phyloP scores from a whole-genome alignment of 2,329 filamentous ascomycete species.

The Calonectria naviculata region DNA sequence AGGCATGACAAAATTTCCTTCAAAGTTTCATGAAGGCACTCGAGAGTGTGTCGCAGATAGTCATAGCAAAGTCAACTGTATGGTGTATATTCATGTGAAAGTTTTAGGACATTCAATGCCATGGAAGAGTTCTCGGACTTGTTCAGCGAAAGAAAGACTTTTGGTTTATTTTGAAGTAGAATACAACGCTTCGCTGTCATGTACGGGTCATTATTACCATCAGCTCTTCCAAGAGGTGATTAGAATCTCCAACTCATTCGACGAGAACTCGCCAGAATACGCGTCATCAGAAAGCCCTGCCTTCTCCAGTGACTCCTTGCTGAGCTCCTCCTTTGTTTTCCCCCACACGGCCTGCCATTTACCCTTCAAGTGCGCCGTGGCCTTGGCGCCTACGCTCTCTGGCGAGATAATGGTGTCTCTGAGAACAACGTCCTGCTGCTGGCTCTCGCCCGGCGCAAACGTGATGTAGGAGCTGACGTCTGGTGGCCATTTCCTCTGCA shows the following conservation, averaged over 20 bases:
- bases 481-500: slow-evolving; percentile 55
- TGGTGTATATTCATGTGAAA: not conserved
- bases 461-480: slow-evolving; percentile 50
- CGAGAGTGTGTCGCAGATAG: too few species aligned
- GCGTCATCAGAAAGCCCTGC: slow-evolving; percentile 29
- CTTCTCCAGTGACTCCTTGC: slow-evolving; percentile 31
- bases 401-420: slow-evolving; percentile 49
- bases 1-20: too few species aligned
- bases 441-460: slow-evolving; percentile 50
- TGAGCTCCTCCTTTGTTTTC: slow-evolving; percentile 36
- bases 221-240: slow-evolving; percentile 12
- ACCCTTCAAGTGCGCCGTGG: slow-evolving; percentile 49
- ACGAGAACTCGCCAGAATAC: slow-evolving; percentile 34
- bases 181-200: not conserved
- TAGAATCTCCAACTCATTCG: slow-evolving; percentile 32
- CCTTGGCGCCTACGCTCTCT: slow-evolving; percentile 45
- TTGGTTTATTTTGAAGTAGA: not conserved
- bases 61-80: not conserved
- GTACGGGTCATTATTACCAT: not conserved
- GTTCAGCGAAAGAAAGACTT: not conserved
- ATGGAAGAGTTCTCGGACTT: not conserved
- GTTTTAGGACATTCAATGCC: not conserved
- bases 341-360: slow-evolving; percentile 49
- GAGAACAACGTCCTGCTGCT: slow-evolving; percentile 49
- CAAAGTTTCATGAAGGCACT: too few species aligned